Percentiles rank a stretch among this genome's conserved stretches.
These are phyloP conservation scores for Adiantum capillusveneris DNA, from an alignment of 75 land plant species.

Conservation along the genomic window DNA sequence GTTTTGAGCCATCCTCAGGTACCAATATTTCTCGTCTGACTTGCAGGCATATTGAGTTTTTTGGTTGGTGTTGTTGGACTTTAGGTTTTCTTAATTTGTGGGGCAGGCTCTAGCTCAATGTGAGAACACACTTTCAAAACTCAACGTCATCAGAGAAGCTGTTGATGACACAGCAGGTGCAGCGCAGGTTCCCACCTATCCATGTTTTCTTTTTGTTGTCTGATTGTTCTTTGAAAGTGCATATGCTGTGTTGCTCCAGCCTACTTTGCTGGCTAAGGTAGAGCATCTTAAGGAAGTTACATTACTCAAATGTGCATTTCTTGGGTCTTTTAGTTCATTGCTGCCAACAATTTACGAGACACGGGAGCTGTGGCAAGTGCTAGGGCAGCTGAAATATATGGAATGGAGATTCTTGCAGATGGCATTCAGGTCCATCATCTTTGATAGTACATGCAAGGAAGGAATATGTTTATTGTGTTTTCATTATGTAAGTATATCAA, in stretches of 20 bases:
- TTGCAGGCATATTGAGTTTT: background rate
- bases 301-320: too few relatives aligned
- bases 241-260: too few relatives aligned
- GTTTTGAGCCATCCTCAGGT: slow-evolving; percentile 95
- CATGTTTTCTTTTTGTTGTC: background rate
- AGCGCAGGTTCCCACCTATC: slow-evolving; percentile 53
- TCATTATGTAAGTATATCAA: background rate
- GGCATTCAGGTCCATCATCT: slow-evolving; percentile 97
- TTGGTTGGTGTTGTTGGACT: background rate
- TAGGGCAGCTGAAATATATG: slow-evolving; percentile 70
- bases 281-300: too few relatives aligned
- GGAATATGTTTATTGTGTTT: too few relatives aligned
- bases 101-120: slow-evolving; percentile 76
- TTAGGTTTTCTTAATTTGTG: slow-evolving; percentile 1
- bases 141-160: slow-evolving; percentile 78
- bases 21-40: background rate
- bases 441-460: too few relatives aligned
- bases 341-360: slow-evolving; percentile 54
- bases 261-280: too few relatives aligned
- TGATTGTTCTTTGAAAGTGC: too few relatives aligned
- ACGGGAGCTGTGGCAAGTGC: slow-evolving; percentile 93
- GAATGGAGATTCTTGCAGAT: slow-evolving; percentile 65
- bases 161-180: slow-evolving; percentile 96
- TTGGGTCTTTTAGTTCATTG: slow-evolving; percentile 40
- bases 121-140: slow-evolving; percentile 61